Evolutionary conservation across 2,329 filamentous ascomycete genomes (phyloP), one percentile per base, ranked within the genome.

Genomic region (Trichoderma simmonsii): DNA sequence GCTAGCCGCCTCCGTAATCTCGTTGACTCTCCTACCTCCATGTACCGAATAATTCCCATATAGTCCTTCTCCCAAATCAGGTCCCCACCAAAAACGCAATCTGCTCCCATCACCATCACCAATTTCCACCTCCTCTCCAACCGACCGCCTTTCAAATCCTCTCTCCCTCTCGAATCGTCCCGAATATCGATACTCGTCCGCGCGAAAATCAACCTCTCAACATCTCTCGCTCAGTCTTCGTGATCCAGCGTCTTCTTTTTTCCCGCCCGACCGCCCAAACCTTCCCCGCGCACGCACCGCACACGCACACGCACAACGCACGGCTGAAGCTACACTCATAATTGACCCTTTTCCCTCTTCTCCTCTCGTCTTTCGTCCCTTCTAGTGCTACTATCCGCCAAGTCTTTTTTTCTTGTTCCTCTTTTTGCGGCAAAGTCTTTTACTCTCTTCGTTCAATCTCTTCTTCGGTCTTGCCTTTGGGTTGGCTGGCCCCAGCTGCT

Each of bases 71-170:
- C 67, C 43, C 30, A 34, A 34, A n/a, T n/a, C 32, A 34, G 57
- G 56, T 61, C 67, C 56, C 67, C 67, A 70, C 67, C 67, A 34
- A 70, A 68, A 70, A 51, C 57, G 36, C 57, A 70, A 62, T 61
- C 67, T 59, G 57, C 67, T 70, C 67, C 57, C 57, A 51, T 62
- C 67, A 54, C 57, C 66, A 70, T 70, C 67, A 32, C 59, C 67
- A 62, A 66, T 66, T 66, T 66, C 56, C 51, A 56, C 36, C 63
- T 60, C 39, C 28, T 69, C 39, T 34, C 67, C 67, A 62, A 36
- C 57, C 67, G 67, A 70, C 67, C 65, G 56, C 65, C 36, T 68
- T 59, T 68, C 65, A 36, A 30, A 34, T 18, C 32, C 18, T 59
- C 64, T 28, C 36, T 48, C 61, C 54, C 67, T 26, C 60, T 54